A percentile compares a stretch with the other conserved stretches of the same genome.
Evolutionary conservation across 1,284 basidiomycete genomes (phyloP).

Genomic region (Moniliella sp.): DNA sequence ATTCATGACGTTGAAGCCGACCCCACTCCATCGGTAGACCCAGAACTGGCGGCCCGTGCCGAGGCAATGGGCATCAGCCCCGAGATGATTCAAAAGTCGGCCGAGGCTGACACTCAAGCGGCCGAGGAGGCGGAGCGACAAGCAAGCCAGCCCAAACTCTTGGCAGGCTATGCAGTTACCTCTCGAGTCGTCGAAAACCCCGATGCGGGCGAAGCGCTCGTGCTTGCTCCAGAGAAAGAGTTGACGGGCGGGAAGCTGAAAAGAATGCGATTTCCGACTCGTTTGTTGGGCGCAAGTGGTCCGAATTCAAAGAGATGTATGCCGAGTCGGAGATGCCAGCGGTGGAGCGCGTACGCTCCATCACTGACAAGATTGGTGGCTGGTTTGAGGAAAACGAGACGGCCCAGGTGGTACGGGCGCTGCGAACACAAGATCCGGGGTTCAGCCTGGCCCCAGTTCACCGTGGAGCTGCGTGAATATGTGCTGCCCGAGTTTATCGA

Average conservation of each 20-base stretch:
- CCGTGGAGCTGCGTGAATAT: constrained; percentile 76
- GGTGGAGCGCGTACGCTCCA: constrained; percentile 54
- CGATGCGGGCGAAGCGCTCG: constrained; percentile 14
- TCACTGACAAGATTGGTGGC: constrained; percentile 63
- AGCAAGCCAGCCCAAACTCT: constrained; percentile 4
- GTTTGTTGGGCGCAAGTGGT: constrained; percentile 12
- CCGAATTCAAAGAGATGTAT: constrained; percentile 37
- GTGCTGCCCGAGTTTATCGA: constrained; percentile 94
- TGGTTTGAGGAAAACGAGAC: constrained; percentile 96
- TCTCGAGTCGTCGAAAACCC: constrained; percentile 8
- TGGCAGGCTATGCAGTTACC: constrained; percentile 20
- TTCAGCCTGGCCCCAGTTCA: constrained; percentile 73
- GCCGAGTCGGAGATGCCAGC: constrained; percentile 85
- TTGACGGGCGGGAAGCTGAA: no score
- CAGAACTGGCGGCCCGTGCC: not conserved
- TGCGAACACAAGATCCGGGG: constrained; percentile 61
- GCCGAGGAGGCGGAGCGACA: not conserved
- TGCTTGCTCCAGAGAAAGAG: constrained; percentile 18
- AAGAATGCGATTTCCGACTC: constrained; percentile 18
- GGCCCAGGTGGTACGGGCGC: constrained; percentile 62
- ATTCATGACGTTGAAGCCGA: constrained; percentile 20
- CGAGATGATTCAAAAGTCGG: not conserved
- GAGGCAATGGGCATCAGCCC: constrained; percentile 1
- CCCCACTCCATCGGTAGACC: not conserved
- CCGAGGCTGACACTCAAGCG: not conserved